Percentiles rank a stretch among this genome's conserved stretches.
These are phyloP conservation scores for Austroboletus festivus DNA, from an alignment of 768 basidiomycete species.

Conservation along the genomic window DNA sequence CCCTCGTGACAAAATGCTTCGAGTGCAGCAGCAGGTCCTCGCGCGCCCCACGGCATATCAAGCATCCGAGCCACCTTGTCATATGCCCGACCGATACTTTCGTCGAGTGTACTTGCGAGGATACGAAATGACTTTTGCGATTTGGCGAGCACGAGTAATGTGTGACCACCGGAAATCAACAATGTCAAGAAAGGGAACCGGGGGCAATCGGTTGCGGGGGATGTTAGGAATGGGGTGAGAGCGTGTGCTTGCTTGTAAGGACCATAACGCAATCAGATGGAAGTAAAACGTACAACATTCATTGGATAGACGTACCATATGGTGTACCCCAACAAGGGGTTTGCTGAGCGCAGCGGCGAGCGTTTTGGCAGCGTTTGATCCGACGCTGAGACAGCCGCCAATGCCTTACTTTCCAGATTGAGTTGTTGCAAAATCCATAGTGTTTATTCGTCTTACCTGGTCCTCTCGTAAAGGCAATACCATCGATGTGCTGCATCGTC, in stretches of 20 bases:
- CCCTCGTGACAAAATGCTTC: conserved; percentile 64
- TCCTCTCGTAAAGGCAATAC: conserved; percentile 88
- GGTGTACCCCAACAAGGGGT: conserved; percentile 87
- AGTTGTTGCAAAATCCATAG: not conserved
- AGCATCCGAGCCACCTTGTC: conserved; percentile 81
- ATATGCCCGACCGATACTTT: conserved; percentile 73
- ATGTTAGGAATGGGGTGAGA: conserved; percentile 72
- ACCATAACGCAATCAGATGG: not conserved
- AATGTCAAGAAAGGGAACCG: conserved; percentile 85
- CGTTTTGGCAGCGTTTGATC: conserved; percentile 79
- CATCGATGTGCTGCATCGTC: conserved; percentile 64
- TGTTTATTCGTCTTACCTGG: conserved; percentile 48
- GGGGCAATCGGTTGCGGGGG: conserved; percentile 42
- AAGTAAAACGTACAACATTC: not conserved
- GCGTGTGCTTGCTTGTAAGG: conserved; percentile 86
- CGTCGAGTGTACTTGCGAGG: conserved; percentile 72
- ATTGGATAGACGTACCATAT: conserved; percentile 71
- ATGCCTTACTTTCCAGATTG: conserved; percentile 48
- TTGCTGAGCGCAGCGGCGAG: conserved; percentile 75
- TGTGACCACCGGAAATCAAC: conserved; percentile 93
- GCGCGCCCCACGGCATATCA: conserved; percentile 55
- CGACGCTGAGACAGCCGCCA: conserved; percentile 74
- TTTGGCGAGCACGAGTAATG: conserved; percentile 74
- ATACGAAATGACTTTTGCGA: conserved; percentile 58
- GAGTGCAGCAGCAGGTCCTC: conserved; percentile 77